phyloP scores from a whole-genome alignment of 2,329 filamentous ascomycete species.

The Hypomyces rosellus region DNA sequence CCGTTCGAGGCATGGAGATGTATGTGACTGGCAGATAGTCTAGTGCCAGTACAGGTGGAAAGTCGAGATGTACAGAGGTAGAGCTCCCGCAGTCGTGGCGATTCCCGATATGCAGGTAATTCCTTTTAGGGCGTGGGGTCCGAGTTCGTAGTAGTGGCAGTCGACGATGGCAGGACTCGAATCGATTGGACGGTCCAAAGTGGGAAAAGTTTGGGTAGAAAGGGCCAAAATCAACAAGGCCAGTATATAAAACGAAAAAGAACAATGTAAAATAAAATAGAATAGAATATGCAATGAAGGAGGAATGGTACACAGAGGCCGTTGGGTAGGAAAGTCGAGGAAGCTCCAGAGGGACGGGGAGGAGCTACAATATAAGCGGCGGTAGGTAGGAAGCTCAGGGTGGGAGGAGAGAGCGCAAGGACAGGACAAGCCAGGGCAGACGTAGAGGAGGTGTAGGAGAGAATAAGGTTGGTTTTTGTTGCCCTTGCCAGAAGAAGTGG shows the following conservation, averaged over 20 bases:
- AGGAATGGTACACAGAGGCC: conserved; percentile 9
- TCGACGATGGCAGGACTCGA: neutral
- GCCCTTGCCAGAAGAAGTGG: neutral
- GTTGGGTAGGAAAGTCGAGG: conserved; percentile 5
- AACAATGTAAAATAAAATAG: conserved; percentile 3
- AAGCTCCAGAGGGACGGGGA: neutral
- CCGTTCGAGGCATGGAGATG: conserved; percentile 11
- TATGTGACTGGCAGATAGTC: neutral
- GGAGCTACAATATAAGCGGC: neutral
- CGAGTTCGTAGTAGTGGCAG: neutral
- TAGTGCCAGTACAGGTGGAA: too few relatives aligned
- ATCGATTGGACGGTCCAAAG: neutral
- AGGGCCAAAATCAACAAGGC: conserved; percentile 2
- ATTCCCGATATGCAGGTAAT: too few relatives aligned
- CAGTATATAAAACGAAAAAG: conserved; percentile 6
- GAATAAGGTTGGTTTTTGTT: neutral
- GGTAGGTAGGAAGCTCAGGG: neutral
- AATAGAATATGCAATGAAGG: neutral
- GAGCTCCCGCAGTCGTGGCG: too few relatives aligned
- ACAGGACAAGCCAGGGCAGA: neutral
- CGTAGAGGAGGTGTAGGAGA: neutral
- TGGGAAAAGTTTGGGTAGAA: neutral
- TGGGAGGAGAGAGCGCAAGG: neutral
- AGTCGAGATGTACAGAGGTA: too few relatives aligned
- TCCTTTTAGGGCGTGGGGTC: neutral